Evolutionary conservation across 208 protist genomes (phyloP).

Genomic region (Leishmania braziliensis): DNA sequence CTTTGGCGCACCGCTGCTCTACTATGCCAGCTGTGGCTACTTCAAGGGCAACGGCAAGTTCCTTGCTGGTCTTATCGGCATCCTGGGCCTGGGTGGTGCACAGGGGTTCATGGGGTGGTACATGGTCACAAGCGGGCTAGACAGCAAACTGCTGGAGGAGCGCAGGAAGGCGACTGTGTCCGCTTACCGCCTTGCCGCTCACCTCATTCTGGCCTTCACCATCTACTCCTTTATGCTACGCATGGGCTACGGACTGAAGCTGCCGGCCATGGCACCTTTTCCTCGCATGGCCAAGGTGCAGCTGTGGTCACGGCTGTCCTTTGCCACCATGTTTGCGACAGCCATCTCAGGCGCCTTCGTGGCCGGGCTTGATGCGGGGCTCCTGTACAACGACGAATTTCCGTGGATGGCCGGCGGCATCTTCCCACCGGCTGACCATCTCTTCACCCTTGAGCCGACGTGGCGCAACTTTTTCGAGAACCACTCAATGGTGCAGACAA

Average conservation of each 20-base stretch:
- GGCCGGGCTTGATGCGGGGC: conserved; percentile 88
- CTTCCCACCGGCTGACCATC: conserved; percentile 73
- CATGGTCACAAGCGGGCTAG: conserved; percentile 97
- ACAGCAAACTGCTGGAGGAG: conserved; percentile 83
- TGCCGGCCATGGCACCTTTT: conserved; percentile 48
- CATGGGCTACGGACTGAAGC: conserved; percentile 73
- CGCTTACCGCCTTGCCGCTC: conserved; percentile 92
- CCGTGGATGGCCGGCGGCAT: conserved; percentile 87
- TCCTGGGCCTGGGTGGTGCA: conserved; percentile 65
- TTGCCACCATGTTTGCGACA: conserved; percentile 73
- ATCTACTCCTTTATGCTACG: conserved; percentile 92
- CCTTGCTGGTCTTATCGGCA: conserved; percentile 49
- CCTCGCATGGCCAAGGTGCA: conserved; percentile 49
- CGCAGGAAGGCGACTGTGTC: conserved; percentile 72
- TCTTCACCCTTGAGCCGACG: conserved; percentile 59
- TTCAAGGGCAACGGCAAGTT: conserved; percentile 59
- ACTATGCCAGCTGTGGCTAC: conserved; percentile 75
- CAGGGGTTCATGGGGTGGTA: conserved; percentile 97
- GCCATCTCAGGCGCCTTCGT: conserved; percentile 91
- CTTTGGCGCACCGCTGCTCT: conserved; percentile 91
- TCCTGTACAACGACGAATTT: conserved; percentile 92
- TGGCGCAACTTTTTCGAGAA: conserved; percentile 91
- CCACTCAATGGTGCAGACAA: conserved; percentile 72
- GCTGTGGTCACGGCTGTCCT: conserved; percentile 56
- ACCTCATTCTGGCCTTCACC: conserved; percentile 94